Evolutionary conservation across 352 stramenopile genomes (phyloP).

Genomic region (Phytopythium helicoides): DNA sequence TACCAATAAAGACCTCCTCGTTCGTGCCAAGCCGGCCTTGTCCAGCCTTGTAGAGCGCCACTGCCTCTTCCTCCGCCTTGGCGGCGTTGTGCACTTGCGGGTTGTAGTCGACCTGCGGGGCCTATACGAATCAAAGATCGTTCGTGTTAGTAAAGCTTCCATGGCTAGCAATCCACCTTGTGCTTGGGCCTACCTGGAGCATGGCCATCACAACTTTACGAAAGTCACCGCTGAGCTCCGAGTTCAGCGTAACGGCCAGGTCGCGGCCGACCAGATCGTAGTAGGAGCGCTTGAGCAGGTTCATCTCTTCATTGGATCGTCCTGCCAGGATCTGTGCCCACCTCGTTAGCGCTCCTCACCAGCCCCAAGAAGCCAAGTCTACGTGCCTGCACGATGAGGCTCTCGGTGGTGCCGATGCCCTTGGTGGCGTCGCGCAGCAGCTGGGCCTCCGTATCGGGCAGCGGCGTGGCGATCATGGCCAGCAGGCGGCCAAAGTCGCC

Average conservation of each 20-base stretch:
- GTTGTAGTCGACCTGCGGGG: constrained; percentile 48
- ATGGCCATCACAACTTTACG: constrained; percentile 73
- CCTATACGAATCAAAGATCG: constrained; percentile 11
- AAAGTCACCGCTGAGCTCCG: constrained; percentile 74
- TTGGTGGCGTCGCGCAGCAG: constrained; percentile 70
- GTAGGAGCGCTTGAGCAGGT: constrained; percentile 78
- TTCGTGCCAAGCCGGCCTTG: constrained; percentile 73
- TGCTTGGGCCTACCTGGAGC: constrained; percentile 42
- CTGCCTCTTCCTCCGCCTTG: constrained; percentile 63
- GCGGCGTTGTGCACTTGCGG: constrained; percentile 56
- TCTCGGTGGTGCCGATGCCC: constrained; percentile 69
- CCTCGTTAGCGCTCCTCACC: background rate
- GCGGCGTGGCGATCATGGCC: constrained; percentile 67
- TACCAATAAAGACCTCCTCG: constrained; percentile 67
- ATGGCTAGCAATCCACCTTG: too few relatives aligned
- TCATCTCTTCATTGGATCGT: constrained; percentile 78
- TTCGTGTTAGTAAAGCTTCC: background rate
- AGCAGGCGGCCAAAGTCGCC: constrained; percentile 69
- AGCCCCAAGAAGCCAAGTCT: too few relatives aligned
- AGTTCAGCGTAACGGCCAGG: constrained; percentile 56
- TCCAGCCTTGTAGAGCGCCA: constrained; percentile 72
- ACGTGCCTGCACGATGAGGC: constrained; percentile 46
- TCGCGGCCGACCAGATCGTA: constrained; percentile 70
- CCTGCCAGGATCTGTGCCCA: constrained; percentile 46
- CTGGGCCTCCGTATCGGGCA: constrained; percentile 68